Percentiles rank a stretch among this genome's conserved stretches.
phyloP scores from a whole-genome alignment of 2,329 filamentous ascomycete species.

The Colletotrichum higginsianum region DNA sequence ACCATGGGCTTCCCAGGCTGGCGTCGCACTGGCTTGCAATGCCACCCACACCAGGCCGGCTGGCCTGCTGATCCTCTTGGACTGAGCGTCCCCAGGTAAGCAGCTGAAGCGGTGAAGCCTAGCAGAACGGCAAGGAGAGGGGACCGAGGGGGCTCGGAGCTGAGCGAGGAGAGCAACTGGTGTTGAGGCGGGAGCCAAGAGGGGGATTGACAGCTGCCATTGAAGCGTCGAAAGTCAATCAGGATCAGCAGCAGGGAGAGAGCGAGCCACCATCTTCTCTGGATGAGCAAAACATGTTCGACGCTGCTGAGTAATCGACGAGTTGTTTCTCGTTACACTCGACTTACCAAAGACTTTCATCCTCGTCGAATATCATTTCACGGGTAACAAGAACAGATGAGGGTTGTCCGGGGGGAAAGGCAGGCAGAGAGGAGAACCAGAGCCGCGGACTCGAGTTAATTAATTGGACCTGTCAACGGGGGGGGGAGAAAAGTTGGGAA shows the following conservation, averaged over 20 bases:
- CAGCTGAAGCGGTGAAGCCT: neutral
- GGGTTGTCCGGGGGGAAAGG: constrained; percentile 16
- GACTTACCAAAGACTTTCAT: neutral
- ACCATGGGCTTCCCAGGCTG: constrained; percentile 1
- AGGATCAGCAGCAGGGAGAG: constrained; percentile 35
- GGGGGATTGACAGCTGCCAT: constrained; percentile 10
- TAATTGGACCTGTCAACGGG: constrained; percentile 10
- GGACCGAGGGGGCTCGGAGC: neutral
- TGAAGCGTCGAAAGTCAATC: constrained; percentile 5
- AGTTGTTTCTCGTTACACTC: constrained; percentile 4
- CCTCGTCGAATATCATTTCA: neutral
- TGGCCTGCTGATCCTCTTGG: neutral
- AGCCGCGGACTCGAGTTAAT: constrained; percentile 21
- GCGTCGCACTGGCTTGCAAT: constrained; percentile 11
- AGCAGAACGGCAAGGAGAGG: neutral
- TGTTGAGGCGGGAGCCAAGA: constrained; percentile 14
- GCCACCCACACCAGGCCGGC: neutral
- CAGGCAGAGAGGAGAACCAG: neutral
- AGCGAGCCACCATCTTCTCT: no score
- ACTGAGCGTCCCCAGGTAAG: neutral
- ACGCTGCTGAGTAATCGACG: neutral
- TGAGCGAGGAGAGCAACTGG: constrained; percentile 10
- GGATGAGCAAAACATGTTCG: no score
- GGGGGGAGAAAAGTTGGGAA: neutral
- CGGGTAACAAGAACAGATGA: constrained; percentile 4